phyloP scores from a whole-genome alignment of 352 stramenopile genomes.

The Globisporangium nagaii region DNA sequence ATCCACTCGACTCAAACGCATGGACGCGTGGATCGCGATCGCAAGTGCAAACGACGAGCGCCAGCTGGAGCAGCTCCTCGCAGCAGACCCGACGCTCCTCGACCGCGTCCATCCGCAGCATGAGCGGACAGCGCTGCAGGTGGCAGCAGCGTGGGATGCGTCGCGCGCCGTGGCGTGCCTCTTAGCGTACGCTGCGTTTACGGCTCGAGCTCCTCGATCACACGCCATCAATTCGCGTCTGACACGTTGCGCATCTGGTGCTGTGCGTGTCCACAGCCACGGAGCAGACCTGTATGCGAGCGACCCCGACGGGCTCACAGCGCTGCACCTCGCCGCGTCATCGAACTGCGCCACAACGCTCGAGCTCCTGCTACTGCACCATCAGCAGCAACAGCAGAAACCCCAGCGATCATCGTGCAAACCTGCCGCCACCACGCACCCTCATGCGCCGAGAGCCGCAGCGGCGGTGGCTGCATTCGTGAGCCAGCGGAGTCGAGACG shows the following conservation, averaged over 20 bases:
- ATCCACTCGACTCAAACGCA: too few species aligned
- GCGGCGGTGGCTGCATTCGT: neutral
- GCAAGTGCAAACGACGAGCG: neutral
- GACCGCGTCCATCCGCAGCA: slow-evolving; percentile 1
- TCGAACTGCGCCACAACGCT: slow-evolving; percentile 3
- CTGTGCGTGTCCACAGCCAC: neutral
- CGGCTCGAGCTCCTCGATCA: neutral
- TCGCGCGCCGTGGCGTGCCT: slow-evolving; percentile 4
- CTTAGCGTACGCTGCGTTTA: slow-evolving; percentile 4
- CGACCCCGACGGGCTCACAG: slow-evolving; percentile 11
- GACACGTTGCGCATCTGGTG: neutral
- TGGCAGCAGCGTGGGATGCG: slow-evolving; percentile 13
- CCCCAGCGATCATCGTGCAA: neutral
- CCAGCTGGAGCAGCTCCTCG: neutral
- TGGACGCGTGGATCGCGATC: neutral
- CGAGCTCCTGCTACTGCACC: slow-evolving; percentile 1
- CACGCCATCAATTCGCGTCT: too few species aligned
- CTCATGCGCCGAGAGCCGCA: neutral
- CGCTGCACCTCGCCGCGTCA: slow-evolving; percentile 10
- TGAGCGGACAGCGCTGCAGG: slow-evolving; percentile 12
- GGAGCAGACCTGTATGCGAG: slow-evolving; percentile 1
- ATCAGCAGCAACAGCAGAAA: neutral
- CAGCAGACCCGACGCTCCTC: neutral
- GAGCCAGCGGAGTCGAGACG: slow-evolving; percentile 8
- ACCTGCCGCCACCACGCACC: neutral